Evolutionary conservation across 2,329 filamentous ascomycete species (phyloP), one percentile per base, ranked within the genome.

Genomic region (Colletotrichum limetticola): DNA sequence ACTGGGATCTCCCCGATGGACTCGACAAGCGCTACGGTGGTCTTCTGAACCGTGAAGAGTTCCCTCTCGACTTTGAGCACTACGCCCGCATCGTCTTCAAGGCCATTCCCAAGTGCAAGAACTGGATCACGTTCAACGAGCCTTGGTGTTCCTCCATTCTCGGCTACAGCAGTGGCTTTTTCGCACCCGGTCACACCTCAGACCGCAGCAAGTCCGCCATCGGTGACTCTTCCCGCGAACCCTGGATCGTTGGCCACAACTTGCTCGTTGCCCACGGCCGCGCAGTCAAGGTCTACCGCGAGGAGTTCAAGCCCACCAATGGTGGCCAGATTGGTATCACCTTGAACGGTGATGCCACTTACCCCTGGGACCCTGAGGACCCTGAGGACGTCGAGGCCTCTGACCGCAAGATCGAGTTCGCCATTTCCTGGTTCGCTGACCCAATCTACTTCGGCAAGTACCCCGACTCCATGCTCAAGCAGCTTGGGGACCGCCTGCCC

Each of bases 71-170:
- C 84, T 97, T 91, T 80, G 92, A 93, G 77, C 85, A 92, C 83
- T 97, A 95, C 80, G 93, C 94, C 11, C 91, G 92, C 74, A 86
- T 94, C 59, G 86, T 94, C 78, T 97, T 95, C 85, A 88, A 92
- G 80, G 90, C 91, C 1, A 87, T 97, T 61, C 89, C 91, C 66
- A 92, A 92, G 82, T 94, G 95, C 78, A 94, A 95, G 86, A 88
- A 94, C 83, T 97, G 95, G 95, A 94, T 95, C 82, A 97, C 94
- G 30, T 95, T 96, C 85, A 97, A 97, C 81, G 94, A 97, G 85
- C 95, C 95, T 4, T 97, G 93, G 91, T 97, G 94, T 84, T 94
- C 91, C 75, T 91, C 92, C 65, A 92, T 97, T 74, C 88, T 97
- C 55, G 94, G 94, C 46, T 97, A 96, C 83, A 93, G 89, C 79